Evolutionary conservation across 2,329 filamentous ascomycete genomes (phyloP).

Genomic region (Stagonosporopsis chrysanthemi): DNA sequence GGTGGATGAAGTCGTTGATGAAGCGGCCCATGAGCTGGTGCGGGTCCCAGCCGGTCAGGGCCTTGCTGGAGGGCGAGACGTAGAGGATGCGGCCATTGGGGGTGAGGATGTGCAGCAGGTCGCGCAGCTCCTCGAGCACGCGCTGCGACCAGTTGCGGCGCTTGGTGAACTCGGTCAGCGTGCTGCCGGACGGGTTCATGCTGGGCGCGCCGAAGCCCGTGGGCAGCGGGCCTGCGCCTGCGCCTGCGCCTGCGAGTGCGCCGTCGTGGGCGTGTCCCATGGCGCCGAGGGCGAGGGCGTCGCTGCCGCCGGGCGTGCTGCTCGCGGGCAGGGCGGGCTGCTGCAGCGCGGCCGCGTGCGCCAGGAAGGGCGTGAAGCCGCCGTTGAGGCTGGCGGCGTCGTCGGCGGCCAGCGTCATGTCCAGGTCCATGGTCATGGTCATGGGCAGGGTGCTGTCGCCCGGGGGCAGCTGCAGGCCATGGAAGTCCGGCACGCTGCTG

Average conservation of each 20-base stretch:
- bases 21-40: conserved; percentile 76
- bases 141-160: conserved; percentile 83
- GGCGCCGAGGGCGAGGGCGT: conserved; percentile 20
- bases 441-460: conserved; percentile 50
- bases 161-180: conserved; percentile 71
- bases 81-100: conserved; percentile 84
- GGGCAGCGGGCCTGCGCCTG: conserved; percentile 63
- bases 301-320: conserved; percentile 21
- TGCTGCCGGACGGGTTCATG: conserved; percentile 58
- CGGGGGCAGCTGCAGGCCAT: conserved; percentile 41
- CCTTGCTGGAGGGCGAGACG: conserved; percentile 78
- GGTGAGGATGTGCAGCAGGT: conserved; percentile 87
- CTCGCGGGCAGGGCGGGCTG: conserved; percentile 30
- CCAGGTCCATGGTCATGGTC: conserved; percentile 54
- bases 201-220: conserved; percentile 60
- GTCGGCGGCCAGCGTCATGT: conserved; percentile 26
- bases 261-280: conserved; percentile 28
- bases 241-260: conserved; percentile 52
- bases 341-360: conserved; percentile 30
- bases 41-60: conserved; percentile 76
- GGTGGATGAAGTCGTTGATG: conserved; percentile 83
- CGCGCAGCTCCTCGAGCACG: conserved; percentile 87
- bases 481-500: conserved; percentile 28
- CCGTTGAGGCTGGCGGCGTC: conserved; percentile 33
- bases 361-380: conserved; percentile 10